Evolutionary conservation across 2,329 filamentous ascomycete genomes (phyloP).

Genomic region (Phialophora macrospora): DNA sequence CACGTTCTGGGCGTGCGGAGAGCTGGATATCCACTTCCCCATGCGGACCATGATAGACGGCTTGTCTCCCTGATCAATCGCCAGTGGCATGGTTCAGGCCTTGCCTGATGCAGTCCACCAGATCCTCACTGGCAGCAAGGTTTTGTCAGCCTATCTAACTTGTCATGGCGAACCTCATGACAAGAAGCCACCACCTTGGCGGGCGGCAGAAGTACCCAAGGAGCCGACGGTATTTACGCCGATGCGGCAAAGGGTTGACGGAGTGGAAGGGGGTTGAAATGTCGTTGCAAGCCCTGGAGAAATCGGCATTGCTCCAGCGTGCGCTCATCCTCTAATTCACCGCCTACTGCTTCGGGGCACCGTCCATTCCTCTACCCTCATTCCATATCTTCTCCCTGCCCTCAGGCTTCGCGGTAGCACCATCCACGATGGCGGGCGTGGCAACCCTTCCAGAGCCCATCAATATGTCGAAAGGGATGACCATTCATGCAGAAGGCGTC

Average conservation of each 20-base stretch:
- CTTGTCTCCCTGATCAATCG: background rate
- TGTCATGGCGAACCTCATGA: background rate
- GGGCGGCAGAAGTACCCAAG: conserved; percentile 1
- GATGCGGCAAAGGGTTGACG: conserved; percentile 2
- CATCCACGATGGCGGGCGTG: conserved; percentile 17
- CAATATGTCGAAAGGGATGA: conserved; percentile 14
- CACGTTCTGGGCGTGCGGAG: conserved; percentile 16
- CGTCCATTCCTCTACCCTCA: background rate
- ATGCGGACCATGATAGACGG: conserved; percentile 3
- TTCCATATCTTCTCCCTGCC: background rate
- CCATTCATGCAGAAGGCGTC: conserved; percentile 12
- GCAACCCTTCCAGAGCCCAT: conserved; percentile 22
- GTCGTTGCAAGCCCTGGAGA: background rate
- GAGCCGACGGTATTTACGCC: conserved; percentile 7
- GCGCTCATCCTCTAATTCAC: background rate
- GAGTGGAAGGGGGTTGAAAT: background rate
- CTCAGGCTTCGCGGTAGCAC: background rate
- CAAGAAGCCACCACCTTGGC: background rate
- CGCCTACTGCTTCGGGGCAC: background rate
- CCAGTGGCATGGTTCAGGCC: background rate
- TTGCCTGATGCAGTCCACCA: background rate
- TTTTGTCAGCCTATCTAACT: background rate
- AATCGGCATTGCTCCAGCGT: conserved; percentile 4
- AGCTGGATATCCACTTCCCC: conserved; percentile 6
- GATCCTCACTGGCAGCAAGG: background rate